Conservation (phyloP, 108 stramenopile genomes). For the Aurantiochytrium sp. region DNA sequence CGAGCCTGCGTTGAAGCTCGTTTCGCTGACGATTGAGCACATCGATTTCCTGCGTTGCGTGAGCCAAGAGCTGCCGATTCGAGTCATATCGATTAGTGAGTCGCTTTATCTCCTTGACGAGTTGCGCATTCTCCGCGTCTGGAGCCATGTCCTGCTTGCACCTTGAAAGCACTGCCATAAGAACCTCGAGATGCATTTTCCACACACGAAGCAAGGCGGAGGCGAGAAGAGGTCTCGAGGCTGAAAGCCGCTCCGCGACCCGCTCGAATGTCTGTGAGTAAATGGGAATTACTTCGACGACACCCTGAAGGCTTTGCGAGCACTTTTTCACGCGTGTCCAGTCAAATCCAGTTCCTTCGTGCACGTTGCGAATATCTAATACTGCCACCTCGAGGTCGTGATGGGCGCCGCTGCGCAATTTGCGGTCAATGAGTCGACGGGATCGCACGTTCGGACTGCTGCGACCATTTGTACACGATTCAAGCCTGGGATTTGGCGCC, state of each 20-base stretch:
- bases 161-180: not conserved
- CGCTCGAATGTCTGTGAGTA: not conserved
- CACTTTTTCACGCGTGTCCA: not conserved
- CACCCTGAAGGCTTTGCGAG: not conserved
- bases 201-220: not conserved
- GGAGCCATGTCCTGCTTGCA: not conserved
- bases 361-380: no score
- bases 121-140: not conserved
- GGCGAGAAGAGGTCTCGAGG: not conserved
- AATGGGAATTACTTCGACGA: not conserved
- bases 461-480: no score
- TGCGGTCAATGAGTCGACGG: no score
- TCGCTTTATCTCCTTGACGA: not conserved
- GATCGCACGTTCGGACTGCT: no score
- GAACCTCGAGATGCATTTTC: not conserved
- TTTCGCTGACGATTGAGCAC: not conserved
- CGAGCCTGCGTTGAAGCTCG: not conserved
- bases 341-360: not conserved
- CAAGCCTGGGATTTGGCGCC: no score
- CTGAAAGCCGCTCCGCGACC: not conserved
- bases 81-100: not conserved
- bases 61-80: not conserved
- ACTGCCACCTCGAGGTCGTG: no score
- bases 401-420: no score
- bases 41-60: not conserved